Base-by-base conservation (phyloP, 176 grass and related monocot genomes). In the Canna indica region DNA sequence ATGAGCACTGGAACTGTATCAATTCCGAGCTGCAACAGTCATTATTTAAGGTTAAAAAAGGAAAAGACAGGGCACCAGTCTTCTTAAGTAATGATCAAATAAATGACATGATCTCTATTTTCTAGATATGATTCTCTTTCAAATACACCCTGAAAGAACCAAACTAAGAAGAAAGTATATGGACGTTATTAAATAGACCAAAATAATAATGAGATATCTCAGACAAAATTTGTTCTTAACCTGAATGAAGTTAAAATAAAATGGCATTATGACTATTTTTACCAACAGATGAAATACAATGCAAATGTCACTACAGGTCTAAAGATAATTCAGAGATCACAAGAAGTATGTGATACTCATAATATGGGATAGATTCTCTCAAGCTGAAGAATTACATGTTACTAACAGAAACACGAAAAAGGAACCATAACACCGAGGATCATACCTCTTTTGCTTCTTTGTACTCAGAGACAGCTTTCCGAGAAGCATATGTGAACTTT, bases 1-100 rank as follows among this genome's bases (percentile, higher is more conserved):
- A 96, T 1, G 75, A 96, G 83, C 33, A 96, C 92, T 16, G 92
- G 92, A 70, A 96, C 83, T 31, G 92, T 96, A 27, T 89, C 81
- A 59, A 96, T 70, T 0, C 92, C 88, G 36, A 96, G 88, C 92
- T 96, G 76, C 62, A 86, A 26, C 12, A 64, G 38, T 29, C 38
- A 76, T 75, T 48, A 80, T n/a, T 52, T 81, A 15, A 62, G 59
- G 11, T 30, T 13, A 32, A 31, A 15, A 62, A 62, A 11, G 7
- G 27, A 62, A 16, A 62, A 31, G 4, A 13, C 30, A 62, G 27
- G 9, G 24, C 12, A 62, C 59, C 3, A 50, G 47, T 50, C 1
- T 60, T 2, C 8, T 25, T 10, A 60, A 60, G 6, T 28, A 58
- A 60, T 29, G 32, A 38, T 35, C 18, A 38, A 38, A 20, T 32